A percentile compares a stretch with the other conserved stretches of the same genome.
Evolutionary conservation across 2,329 filamentous ascomycete genomes (phyloP).

Genomic region (Trichoderma hamatum): DNA sequence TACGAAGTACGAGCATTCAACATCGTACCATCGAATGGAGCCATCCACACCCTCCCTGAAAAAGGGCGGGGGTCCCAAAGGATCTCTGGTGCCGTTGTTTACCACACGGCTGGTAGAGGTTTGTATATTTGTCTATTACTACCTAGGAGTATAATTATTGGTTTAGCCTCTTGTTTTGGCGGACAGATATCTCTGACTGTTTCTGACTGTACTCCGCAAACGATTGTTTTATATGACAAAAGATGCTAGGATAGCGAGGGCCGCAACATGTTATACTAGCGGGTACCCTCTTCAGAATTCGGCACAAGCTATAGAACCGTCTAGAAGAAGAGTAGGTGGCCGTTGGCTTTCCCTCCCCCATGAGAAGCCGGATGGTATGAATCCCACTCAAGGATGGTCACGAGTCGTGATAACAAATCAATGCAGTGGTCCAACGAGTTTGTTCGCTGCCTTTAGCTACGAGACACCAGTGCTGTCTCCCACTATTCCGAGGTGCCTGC

Average conservation of each 20-base stretch:
- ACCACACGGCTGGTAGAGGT: slow-evolving; percentile 1
- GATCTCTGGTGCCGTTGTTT: not conserved
- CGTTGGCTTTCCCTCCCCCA: not conserved
- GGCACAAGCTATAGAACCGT: not conserved
- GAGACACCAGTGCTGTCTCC: not conserved
- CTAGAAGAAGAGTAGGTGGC: not conserved
- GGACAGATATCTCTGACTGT: not conserved
- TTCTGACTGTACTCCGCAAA: not conserved
- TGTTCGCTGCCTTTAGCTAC: not conserved
- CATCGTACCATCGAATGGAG: slow-evolving; percentile 14
- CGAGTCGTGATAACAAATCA: not conserved
- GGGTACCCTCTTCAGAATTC: not conserved
- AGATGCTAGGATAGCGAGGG: not conserved
- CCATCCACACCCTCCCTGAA: not conserved
- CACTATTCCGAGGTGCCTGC: not conserved
- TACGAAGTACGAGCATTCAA: not conserved
- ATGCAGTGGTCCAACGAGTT: not conserved
- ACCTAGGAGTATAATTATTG: not conserved
- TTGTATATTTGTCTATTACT: not conserved
- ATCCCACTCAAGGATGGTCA: not conserved
- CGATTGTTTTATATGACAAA: not conserved
- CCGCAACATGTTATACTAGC: not conserved
- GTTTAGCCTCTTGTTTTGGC: not conserved
- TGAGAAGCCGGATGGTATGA: not conserved
- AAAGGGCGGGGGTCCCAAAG: not conserved